A percentile compares a stretch with the other conserved stretches of the same genome.
phyloP scores from a whole-genome alignment of 495 filamentous ascomycete species.

The Neurospora discreta region DNA sequence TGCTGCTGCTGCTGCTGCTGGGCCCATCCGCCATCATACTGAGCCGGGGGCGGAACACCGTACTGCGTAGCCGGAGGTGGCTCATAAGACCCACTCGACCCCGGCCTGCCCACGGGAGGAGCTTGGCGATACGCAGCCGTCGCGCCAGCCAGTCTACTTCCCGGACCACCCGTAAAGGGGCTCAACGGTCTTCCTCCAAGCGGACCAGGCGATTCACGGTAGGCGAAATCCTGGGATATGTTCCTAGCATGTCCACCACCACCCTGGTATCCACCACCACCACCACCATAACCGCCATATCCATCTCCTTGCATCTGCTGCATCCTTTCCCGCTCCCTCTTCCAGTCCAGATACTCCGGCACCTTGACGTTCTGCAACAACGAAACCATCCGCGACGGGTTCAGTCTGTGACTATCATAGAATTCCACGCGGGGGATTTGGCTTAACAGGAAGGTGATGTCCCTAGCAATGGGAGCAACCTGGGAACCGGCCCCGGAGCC shows the following conservation, averaged over 20 bases:
- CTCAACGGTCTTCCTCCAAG: conserved; percentile 20
- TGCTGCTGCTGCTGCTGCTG: background rate
- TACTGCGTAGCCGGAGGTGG: conserved; percentile 26
- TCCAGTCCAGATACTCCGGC: conserved; percentile 44
- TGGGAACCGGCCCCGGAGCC: conserved; percentile 24
- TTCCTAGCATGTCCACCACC: background rate
- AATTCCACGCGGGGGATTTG: conserved; percentile 67
- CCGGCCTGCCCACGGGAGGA: conserved; percentile 14
- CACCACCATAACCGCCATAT: background rate
- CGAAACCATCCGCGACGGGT: conserved; percentile 58
- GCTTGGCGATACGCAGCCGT: conserved; percentile 17
- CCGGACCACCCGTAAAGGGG: conserved; percentile 19
- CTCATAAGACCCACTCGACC: conserved; percentile 34
- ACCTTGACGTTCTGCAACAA: conserved; percentile 57
- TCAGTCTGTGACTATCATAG: conserved; percentile 56
- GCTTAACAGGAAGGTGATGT: conserved; percentile 70
- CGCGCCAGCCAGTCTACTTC: background rate
- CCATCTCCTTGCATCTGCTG: background rate
- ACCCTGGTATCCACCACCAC: background rate
- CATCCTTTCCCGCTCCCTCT: conserved; percentile 1
- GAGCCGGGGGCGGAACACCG: conserved; percentile 5
- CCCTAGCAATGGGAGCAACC: conserved; percentile 50
- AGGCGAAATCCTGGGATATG: background rate
- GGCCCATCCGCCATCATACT: conserved; percentile 3
- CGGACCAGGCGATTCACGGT: conserved; percentile 29